Conservation (phyloP, 2,329 filamentous ascomycete genomes). For the Chrysoporthe puriensis region DNA sequence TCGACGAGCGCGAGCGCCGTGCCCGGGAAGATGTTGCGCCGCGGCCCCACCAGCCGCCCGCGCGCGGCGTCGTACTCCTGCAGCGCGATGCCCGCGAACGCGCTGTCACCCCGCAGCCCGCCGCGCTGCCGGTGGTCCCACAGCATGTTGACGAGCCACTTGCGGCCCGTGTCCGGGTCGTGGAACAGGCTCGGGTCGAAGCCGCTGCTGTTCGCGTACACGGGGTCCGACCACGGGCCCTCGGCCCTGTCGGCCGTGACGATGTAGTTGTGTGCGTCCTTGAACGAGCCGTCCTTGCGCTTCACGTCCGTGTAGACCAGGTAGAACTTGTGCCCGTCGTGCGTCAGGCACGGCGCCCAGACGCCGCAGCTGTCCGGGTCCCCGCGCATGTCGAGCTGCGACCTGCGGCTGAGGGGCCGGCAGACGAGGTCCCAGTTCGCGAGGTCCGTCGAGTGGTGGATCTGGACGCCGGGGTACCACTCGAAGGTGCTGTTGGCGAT, state of each 20-base stretch:
- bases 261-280: conserved; percentile 67
- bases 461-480: conserved; percentile 59
- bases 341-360: conserved; percentile 67
- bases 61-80: conserved; percentile 59
- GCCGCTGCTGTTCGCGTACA: conserved; percentile 60
- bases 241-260: conserved; percentile 56
- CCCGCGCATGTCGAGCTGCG: conserved; percentile 61
- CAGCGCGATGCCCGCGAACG: conserved; percentile 61
- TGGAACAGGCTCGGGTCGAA: conserved; percentile 66
- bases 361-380: conserved; percentile 63
- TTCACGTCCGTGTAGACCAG: conserved; percentile 70
- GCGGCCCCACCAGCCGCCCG: conserved; percentile 57
- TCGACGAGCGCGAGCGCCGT: conserved; percentile 60
- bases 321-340: conserved; percentile 64
- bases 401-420: conserved; percentile 53
- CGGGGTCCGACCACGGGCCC: conserved; percentile 65
- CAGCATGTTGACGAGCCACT: conserved; percentile 62
- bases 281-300: conserved; percentile 68
- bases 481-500: conserved; percentile 61
- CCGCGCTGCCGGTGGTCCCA: conserved; percentile 57
- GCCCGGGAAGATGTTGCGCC: conserved; percentile 58
- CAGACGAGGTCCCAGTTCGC: conserved; percentile 55
- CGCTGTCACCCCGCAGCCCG: conserved; percentile 29
- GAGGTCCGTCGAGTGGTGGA: conserved; percentile 56
- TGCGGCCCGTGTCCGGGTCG: conserved; percentile 54